Conservation (phyloP, 1,284 basidiomycete genomes). For the Hemileia vastatrix region DNA sequence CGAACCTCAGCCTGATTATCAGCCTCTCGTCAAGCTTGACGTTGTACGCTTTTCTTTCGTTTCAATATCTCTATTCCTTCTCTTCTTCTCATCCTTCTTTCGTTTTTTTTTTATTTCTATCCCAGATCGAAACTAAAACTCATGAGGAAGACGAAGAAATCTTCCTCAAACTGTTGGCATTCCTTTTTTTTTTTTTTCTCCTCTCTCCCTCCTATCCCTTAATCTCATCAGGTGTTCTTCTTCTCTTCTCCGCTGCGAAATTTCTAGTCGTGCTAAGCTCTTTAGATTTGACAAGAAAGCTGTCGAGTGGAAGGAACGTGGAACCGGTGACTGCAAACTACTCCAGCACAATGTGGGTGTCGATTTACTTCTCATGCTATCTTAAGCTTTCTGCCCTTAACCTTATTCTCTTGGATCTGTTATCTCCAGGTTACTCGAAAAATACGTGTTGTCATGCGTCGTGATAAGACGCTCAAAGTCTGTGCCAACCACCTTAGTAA, state of each 20-base stretch:
- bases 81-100: background rate
- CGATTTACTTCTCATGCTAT: too few relatives aligned
- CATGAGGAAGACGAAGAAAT: conserved; percentile 88
- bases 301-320: conserved; percentile 94
- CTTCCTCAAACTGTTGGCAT: conserved; percentile 86
- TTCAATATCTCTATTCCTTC: background rate
- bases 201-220: too few relatives aligned
- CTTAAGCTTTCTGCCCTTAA: too few relatives aligned
- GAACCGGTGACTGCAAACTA: conserved; percentile 81
- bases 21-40: conserved; percentile 2
- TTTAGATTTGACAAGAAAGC: conserved; percentile 80
- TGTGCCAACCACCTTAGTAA: conserved; percentile 95
- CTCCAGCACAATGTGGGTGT: conserved; percentile 80
- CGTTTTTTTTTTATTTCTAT: background rate
- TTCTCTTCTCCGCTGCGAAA: too few relatives aligned
- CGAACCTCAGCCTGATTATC: background rate
- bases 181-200: background rate
- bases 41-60: too few relatives aligned
- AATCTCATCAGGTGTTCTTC: too few relatives aligned
- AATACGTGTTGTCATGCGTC: conserved; percentile 93
- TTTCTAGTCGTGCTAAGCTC: conserved; percentile 82
- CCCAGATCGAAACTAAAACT: conserved; percentile 80
- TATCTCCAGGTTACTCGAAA: conserved; percentile 83
- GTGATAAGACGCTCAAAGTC: conserved; percentile 99
- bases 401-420: too few relatives aligned